Percentiles rank a stretch among this genome's conserved stretches.
phyloP scores from a whole-genome alignment of 768 basidiomycete genomes.

The Suillus brevipes region DNA sequence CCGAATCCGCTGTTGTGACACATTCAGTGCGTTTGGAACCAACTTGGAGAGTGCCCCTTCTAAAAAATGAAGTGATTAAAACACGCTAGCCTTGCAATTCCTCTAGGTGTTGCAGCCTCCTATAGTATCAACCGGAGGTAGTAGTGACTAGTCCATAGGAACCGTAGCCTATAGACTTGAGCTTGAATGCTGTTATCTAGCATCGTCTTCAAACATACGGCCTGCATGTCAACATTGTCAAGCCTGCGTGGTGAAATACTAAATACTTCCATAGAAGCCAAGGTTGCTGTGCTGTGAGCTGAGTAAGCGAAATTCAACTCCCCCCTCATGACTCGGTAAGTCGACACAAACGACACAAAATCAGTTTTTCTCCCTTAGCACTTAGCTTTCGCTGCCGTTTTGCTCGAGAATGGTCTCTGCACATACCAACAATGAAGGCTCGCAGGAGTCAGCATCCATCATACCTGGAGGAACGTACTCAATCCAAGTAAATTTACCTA shows the following conservation, averaged over 20 bases:
- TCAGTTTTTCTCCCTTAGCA: not conserved
- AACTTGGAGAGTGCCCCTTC: not conserved
- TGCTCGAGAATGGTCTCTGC: constrained; percentile 29
- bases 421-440: constrained; percentile 34
- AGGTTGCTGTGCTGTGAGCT: constrained; percentile 3
- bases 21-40: not conserved
- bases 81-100: not conserved
- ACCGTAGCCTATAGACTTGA: not conserved
- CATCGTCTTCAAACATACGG: not conserved
- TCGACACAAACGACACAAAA: constrained; percentile 5
- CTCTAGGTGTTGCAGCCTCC: not conserved
- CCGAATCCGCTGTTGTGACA: not conserved
- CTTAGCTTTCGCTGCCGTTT: not conserved
- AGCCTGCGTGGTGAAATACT: not conserved
- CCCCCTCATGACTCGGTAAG: constrained; percentile 4
- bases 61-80: not conserved
- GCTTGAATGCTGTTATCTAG: not conserved
- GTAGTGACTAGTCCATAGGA: not conserved
- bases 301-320: constrained; percentile 7
- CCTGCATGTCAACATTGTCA: too few relatives aligned
- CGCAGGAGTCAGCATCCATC: constrained; percentile 58
- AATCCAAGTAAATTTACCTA: constrained; percentile 55
- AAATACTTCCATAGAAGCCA: not conserved
- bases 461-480: constrained; percentile 74
- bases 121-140: not conserved